Evolutionary conservation across 768 basidiomycete species (phyloP).

Genomic region (Tricholoma sp.): DNA sequence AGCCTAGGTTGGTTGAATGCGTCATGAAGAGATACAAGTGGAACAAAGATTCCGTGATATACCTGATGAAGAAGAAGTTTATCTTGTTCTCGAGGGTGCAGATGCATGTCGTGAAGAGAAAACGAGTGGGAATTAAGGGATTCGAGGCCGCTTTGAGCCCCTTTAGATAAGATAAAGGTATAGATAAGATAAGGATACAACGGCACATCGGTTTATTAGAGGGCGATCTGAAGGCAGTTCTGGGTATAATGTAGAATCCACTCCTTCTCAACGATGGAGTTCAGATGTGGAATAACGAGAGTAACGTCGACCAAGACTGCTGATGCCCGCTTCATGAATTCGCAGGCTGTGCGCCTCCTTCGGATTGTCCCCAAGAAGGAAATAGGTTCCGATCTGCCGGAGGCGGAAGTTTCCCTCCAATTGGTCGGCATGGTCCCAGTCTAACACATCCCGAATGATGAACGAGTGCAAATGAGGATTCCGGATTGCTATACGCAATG

Average conservation of each 20-base stretch:
- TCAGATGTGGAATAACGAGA: background rate
- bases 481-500: constrained; percentile 10
- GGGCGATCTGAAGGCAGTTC: background rate
- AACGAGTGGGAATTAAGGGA: background rate
- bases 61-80: constrained; percentile 74
- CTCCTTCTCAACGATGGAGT: background rate
- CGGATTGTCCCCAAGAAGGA: background rate
- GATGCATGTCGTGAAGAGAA: constrained; percentile 42
- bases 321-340: constrained; percentile 2
- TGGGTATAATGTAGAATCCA: background rate
- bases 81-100: constrained; percentile 70
- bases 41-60: constrained; percentile 1
- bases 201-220: too few species aligned
- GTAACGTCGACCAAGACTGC: background rate
- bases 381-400: constrained; percentile 6
- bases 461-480: constrained; percentile 13
- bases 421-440: constrained; percentile 17
- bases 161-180: constrained; percentile 9
- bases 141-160: background rate
- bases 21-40: background rate
- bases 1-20: constrained; percentile 36
- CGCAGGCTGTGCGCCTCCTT: background rate
- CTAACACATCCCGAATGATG: constrained; percentile 10
- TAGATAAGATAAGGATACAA: constrained; percentile 6
- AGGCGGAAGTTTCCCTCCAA: constrained; percentile 9